Base-by-base conservation (phyloP, 1,284 basidiomycete species). In the Afroboletus lepidellus region DNA sequence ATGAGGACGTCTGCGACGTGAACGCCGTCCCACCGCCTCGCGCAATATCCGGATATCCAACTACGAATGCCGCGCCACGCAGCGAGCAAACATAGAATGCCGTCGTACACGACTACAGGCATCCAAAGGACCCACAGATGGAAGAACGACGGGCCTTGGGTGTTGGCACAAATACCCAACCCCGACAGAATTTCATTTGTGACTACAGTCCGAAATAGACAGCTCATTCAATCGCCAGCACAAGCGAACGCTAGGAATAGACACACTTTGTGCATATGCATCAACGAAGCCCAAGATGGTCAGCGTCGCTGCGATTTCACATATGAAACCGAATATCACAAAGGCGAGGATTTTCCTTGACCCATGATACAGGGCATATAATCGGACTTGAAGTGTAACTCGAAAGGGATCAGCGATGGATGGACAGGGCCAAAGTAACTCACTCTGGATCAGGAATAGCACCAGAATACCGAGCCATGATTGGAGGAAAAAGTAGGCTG, bases 151-250 rank as follows among this genome's bases (percentile, higher is more conserved):
- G 56, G 56, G 0, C 18, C 38, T 1, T 3, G 25, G 13, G 24
- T 38, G 30, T 60, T 18, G 0, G 64, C 34, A 27, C 61, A 63
- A 18, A 64, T 63, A 27, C 52, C 46, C 4, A 57, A 24, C 5
- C 57, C 51, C 15, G 24, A 2, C 5, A 18, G 0, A 2, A 57
- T 20, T 34, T 64, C 29, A 21, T 64, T 55, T 8, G 41, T 27
- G 16, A 51, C 64, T 64, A 3, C n/a, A n/a, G n/a, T n/a, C n/a
- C n/a, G n/a, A n/a, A n/a, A 29, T 8, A 29, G 15, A n/a, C 18
- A 32, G n/a, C 7, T 3, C 12, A n/a, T n/a, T 2, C 8, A 16
- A 13, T 18, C 8, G 7, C 27, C 16, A 29, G 34, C 4, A 4
- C 21, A 38, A 24, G 18, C 7, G 21, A 18, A 20, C 3, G 21